Percentiles rank a stretch among this genome's conserved stretches.
Conservation (phyloP, 345 rosid species). For the Eucalyptus erythrocorys region DNA sequence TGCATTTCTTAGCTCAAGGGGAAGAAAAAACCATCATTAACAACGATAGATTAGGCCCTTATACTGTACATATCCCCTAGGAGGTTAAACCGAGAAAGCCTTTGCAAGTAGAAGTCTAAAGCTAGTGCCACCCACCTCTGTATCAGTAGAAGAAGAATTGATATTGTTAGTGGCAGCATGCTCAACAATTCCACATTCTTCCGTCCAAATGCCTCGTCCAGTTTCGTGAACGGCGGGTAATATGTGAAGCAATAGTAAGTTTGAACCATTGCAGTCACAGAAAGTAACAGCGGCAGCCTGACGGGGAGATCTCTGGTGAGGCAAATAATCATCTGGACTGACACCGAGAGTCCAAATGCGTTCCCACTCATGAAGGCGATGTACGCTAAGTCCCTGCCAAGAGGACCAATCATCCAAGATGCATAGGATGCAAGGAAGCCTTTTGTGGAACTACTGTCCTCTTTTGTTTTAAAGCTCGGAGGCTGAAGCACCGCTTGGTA, state of each 20-base stretch:
- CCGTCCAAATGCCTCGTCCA: no score
- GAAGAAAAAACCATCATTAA: not conserved
- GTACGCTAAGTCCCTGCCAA: no score
- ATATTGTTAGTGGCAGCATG: not conserved
- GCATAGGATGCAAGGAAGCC: no score
- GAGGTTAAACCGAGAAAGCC: rapidly evolving
- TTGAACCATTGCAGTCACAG: not conserved
- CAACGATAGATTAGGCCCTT: not conserved
- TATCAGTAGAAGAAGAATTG: not conserved
- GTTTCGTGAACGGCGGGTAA: not conserved
- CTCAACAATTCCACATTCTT: no score
- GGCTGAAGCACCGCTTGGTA: not conserved
- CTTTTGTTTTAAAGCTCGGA: not conserved
- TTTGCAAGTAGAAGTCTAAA: not conserved
- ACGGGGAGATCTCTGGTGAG: no score
- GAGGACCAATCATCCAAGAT: no score
- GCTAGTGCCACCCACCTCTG: not conserved
- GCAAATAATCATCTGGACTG: no score
- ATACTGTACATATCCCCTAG: not conserved
- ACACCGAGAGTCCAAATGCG: no score
- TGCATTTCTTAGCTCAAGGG: not conserved
- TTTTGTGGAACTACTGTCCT: no score
- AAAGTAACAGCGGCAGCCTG: no score
- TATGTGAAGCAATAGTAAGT: not conserved
- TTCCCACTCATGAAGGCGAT: no score